phyloP scores from a whole-genome alignment of 2,329 filamentous ascomycete genomes.

The Trichoderma sp. region DNA sequence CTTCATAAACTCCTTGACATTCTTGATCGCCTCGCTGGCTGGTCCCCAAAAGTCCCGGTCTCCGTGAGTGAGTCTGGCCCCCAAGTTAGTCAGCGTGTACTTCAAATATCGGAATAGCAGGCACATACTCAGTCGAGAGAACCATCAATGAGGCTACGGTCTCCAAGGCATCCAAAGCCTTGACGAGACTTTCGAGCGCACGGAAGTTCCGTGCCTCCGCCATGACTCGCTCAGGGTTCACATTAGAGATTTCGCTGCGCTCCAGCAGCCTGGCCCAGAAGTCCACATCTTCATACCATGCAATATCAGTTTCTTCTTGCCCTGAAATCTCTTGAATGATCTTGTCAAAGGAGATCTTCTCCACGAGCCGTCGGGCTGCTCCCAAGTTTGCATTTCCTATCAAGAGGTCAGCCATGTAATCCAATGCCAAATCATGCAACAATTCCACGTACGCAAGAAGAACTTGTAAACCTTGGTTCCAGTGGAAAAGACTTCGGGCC shows the following conservation, averaged over 20 bases:
- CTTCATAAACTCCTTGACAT: conserved; percentile 59
- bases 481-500: conserved; percentile 69
- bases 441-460: conserved; percentile 71
- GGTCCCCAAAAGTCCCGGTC: conserved; percentile 56
- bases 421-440: neutral
- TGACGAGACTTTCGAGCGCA: conserved; percentile 70
- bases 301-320: conserved; percentile 44
- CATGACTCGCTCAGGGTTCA: conserved; percentile 49
- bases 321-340: conserved; percentile 51
- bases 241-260: conserved; percentile 42
- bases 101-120: neutral
- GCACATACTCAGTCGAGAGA: conserved; percentile 55
- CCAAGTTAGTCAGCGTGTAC: neutral
- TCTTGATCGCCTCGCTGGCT: conserved; percentile 59
- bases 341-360: conserved; percentile 54
- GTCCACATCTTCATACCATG: conserved; percentile 45
- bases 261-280: conserved; percentile 48
- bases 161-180: conserved; percentile 69
- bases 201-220: conserved; percentile 65
- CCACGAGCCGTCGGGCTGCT: conserved; percentile 58
- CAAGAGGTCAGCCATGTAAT: neutral
- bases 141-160: conserved; percentile 63
- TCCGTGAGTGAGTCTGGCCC: conserved; percentile 16
- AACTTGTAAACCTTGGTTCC: conserved; percentile 78
- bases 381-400: conserved; percentile 56